These are phyloP conservation scores for Pseudocercospora eumusae DNA, from an alignment of 2,329 filamentous ascomycete genomes.

Conservation along the genomic window DNA sequence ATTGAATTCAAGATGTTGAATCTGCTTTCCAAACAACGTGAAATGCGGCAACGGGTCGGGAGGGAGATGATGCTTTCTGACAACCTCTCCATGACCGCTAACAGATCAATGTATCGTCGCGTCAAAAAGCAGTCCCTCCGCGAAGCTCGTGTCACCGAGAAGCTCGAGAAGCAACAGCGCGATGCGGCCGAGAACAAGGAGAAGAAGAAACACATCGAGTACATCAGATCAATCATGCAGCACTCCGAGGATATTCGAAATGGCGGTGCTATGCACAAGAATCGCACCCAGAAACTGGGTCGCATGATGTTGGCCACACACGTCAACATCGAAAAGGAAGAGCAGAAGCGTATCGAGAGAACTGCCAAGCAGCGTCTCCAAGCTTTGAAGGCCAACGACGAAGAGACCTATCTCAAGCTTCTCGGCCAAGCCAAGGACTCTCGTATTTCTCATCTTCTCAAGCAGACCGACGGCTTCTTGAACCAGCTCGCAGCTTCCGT, in stretches of 20 bases:
- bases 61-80: constrained; percentile 94
- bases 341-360: constrained; percentile 96
- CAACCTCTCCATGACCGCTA: constrained; percentile 95
- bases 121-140: constrained; percentile 97
- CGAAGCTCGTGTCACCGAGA: constrained; percentile 96
- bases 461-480: constrained; percentile 96
- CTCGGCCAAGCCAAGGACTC: constrained; percentile 99
- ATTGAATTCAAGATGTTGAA: constrained; percentile 94
- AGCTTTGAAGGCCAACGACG: constrained; percentile 96
- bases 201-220: constrained; percentile 95
- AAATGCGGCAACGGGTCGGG: constrained; percentile 81
- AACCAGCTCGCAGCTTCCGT: constrained; percentile 93
- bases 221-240: constrained; percentile 80
- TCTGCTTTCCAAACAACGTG: constrained; percentile 83
- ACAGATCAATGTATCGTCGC: constrained; percentile 83
- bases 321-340: constrained; percentile 96
- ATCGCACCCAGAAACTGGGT: constrained; percentile 80
- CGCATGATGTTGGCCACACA: constrained; percentile 87
- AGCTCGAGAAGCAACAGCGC: constrained; percentile 97
- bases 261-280: constrained; percentile 65
- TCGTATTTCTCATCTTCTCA: constrained; percentile 94
- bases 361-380: constrained; percentile 99
- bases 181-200: constrained; percentile 94
- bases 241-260: constrained; percentile 78
- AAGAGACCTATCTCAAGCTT: constrained; percentile 97